A percentile compares a stretch with the other conserved stretches of the same genome.
Evolutionary conservation across 2,329 filamentous ascomycete species (phyloP).

Genomic region (Anisogramma anomala): DNA sequence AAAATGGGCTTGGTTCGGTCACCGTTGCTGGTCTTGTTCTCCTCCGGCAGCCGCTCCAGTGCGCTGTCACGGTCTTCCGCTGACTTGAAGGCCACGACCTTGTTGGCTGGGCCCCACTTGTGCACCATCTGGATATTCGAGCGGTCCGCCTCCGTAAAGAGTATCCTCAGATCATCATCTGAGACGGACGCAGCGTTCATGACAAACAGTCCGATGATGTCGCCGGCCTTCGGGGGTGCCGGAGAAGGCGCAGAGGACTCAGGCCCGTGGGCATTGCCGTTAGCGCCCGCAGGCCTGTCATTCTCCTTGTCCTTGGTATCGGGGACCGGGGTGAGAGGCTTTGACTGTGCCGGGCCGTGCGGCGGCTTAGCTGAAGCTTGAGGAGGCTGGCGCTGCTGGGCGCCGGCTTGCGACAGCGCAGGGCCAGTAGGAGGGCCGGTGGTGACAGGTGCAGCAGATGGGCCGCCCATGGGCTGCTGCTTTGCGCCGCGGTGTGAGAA

Average conservation of each 20-base stretch:
- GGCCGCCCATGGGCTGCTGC: conserved; percentile 38
- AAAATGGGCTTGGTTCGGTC: conserved; percentile 71
- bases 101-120: conserved; percentile 68
- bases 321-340: conserved; percentile 39
- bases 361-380: conserved; percentile 33
- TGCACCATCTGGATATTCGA: conserved; percentile 68
- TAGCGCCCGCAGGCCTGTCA: conserved; percentile 42
- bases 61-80: conserved; percentile 70
- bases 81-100: conserved; percentile 75
- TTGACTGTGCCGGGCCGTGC: conserved; percentile 24
- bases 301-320: conserved; percentile 41
- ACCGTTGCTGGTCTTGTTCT: conserved; percentile 62
- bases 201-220: conserved; percentile 75
- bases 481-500: conserved; percentile 92
- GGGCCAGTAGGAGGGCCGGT: conserved; percentile 26
- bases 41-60: conserved; percentile 60
- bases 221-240: conserved; percentile 44
- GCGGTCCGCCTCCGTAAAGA: conserved; percentile 75
- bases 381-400: conserved; percentile 27
- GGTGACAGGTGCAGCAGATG: conserved; percentile 22
- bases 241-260: conserved; percentile 43
- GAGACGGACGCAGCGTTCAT: conserved; percentile 59
- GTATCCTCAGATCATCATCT: conserved; percentile 69
- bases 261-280: conserved; percentile 41
- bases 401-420: conserved; percentile 19